Percentiles rank a stretch among this genome's conserved stretches.
Conservation (phyloP, 768 basidiomycete species). For the Trichaptum fuscoviolaceum region DNA sequence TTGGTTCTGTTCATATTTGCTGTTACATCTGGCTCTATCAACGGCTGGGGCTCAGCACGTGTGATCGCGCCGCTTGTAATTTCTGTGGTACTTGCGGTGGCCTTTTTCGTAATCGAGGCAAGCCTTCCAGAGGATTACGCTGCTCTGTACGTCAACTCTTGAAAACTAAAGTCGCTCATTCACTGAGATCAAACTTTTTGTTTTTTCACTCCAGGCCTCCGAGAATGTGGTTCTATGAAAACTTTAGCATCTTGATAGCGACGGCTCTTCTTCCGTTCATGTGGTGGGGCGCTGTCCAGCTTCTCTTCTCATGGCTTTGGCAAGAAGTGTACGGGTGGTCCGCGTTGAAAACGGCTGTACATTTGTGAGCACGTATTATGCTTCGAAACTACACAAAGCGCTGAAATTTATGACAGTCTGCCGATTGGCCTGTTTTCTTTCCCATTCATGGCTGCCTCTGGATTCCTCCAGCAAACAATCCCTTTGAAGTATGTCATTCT, state of each 20-base stretch:
- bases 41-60: conserved; percentile 42
- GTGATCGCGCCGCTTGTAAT: conserved; percentile 44
- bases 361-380: conserved; percentile 24
- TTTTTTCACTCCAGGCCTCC: conserved; percentile 29
- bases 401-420: conserved; percentile 6
- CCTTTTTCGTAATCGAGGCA: conserved; percentile 50
- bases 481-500: conserved; percentile 43
- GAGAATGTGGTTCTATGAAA: conserved; percentile 35
- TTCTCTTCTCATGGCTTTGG: conserved; percentile 33
- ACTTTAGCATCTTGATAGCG: conserved; percentile 35
- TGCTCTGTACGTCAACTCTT: conserved; percentile 35
- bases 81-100: conserved; percentile 32
- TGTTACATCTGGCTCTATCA: conserved; percentile 39
- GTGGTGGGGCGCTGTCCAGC: conserved; percentile 35
- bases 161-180: neutral
- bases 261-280: conserved; percentile 34
- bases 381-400: neutral
- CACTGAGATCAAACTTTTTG: neutral
- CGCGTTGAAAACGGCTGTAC: conserved; percentile 32
- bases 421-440: conserved; percentile 35
- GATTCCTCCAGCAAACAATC: conserved; percentile 29
- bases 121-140: conserved; percentile 34
- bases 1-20: conserved; percentile 31
- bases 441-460: conserved; percentile 30
- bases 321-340: conserved; percentile 40